Percentiles rank a stretch among this genome's conserved stretches.
phyloP scores from a whole-genome alignment of 1,139 yeast species.

The Suhomyces yuchorum region DNA sequence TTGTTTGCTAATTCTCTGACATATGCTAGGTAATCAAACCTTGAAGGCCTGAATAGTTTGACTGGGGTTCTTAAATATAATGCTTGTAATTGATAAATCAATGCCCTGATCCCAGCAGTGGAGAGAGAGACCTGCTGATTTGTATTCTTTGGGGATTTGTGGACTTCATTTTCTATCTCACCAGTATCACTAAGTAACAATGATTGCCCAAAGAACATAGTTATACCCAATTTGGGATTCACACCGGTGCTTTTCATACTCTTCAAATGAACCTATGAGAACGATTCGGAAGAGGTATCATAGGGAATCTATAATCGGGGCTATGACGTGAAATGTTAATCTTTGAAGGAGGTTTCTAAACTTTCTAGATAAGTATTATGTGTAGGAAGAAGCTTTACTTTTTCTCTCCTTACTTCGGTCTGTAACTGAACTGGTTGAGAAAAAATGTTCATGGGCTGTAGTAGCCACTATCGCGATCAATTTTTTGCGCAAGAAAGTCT shows the following conservation, averaged over 20 bases:
- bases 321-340: neutral
- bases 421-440: too few relatives aligned
- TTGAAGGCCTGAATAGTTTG: constrained; percentile 83
- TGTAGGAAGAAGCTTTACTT: too few relatives aligned
- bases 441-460: neutral
- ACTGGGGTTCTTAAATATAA: constrained; percentile 81
- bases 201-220: neutral
- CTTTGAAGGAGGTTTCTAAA: neutral
- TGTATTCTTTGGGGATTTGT: constrained; percentile 13
- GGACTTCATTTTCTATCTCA: constrained; percentile 7
- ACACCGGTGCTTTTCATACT: neutral
- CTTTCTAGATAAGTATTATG: too few relatives aligned
- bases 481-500: too few relatives aligned
- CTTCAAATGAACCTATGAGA: neutral
- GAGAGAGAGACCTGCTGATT: constrained; percentile 50
- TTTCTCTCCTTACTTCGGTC: too few relatives aligned
- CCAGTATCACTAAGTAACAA: constrained; percentile 2
- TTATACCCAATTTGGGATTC: constrained; percentile 4
- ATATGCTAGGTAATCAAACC: constrained; percentile 81
- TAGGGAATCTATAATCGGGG: neutral
- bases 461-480: too few relatives aligned
- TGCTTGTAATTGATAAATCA: constrained; percentile 76
- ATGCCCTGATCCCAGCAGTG: constrained; percentile 82
- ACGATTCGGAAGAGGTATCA: neutral
- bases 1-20: constrained; percentile 56